phyloP scores from a whole-genome alignment of 306 rosid genomes.

The Casuarina cunninghamiana region DNA sequence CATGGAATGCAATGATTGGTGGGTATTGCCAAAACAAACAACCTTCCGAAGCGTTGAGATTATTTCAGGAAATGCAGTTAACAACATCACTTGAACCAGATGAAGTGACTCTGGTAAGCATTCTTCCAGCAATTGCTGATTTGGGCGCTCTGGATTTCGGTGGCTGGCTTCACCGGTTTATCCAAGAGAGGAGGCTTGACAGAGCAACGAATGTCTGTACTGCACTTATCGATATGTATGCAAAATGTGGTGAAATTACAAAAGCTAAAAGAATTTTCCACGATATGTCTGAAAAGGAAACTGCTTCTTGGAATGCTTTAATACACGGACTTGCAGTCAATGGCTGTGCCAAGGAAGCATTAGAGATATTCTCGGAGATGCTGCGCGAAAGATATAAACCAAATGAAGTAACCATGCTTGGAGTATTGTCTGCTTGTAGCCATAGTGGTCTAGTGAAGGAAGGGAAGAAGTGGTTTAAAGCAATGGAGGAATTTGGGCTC shows the following conservation, averaged over 20 bases:
- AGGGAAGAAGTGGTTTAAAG: slow-evolving; percentile 59
- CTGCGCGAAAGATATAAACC: slow-evolving; percentile 39
- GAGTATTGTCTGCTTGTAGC: slow-evolving; percentile 66
- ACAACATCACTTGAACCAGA: slow-evolving; percentile 43
- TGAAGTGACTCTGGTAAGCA: slow-evolving; percentile 58
- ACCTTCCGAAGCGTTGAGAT: slow-evolving; percentile 54
- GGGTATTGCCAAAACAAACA: slow-evolving; percentile 62
- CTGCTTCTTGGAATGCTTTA: slow-evolving; percentile 73
- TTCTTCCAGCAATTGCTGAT: slow-evolving; percentile 75
- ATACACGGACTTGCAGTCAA: slow-evolving; percentile 73
- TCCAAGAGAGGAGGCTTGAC: slow-evolving; percentile 45
- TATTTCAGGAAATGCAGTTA: slow-evolving; percentile 54
- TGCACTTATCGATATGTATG: slow-evolving; percentile 65
- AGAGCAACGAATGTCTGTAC: slow-evolving; percentile 43
- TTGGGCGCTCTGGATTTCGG: slow-evolving; percentile 68
- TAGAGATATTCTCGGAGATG: slow-evolving; percentile 54
- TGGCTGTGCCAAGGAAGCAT: slow-evolving; percentile 60
- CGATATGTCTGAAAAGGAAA: slow-evolving; percentile 45
- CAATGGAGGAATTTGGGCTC: slow-evolving; percentile 52
- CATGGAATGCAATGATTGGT: slow-evolving; percentile 75
- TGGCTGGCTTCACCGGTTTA: slow-evolving; percentile 55
- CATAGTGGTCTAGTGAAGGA: slow-evolving; percentile 69
- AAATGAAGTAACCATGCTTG: slow-evolving; percentile 50
- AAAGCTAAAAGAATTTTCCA: slow-evolving; percentile 51
- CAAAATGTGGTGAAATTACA: slow-evolving; percentile 65